A percentile compares a stretch with the other conserved stretches of the same genome.
These are phyloP conservation scores for Scytalidium sp. DNA, from an alignment of 2,329 filamentous ascomycete species.

Conservation along the genomic window DNA sequence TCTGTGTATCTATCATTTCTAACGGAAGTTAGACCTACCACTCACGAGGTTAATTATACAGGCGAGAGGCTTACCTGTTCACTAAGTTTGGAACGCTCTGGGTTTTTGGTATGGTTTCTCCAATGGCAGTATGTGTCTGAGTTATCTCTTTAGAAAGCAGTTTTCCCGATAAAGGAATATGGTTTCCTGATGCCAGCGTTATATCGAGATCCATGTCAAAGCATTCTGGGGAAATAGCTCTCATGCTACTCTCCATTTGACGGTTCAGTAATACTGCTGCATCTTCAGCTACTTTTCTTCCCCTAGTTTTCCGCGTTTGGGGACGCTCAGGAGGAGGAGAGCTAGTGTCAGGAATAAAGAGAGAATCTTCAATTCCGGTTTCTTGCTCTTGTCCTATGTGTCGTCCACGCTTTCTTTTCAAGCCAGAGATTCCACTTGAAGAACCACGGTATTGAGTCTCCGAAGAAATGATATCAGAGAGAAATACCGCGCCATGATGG, in stretches of 20 bases:
- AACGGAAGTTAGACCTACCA: neutral
- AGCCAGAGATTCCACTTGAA: neutral
- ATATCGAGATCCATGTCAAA: no score
- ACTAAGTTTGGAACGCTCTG: neutral
- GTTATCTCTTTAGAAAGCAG: no score
- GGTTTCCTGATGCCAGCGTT: no score
- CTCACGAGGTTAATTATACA: neutral
- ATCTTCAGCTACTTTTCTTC: neutral
- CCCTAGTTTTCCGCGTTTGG: neutral
- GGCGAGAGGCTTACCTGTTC: neutral
- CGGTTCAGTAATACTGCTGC: neutral
- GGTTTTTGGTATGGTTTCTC: neutral
- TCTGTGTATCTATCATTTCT: neutral
- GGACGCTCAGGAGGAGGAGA: neutral
- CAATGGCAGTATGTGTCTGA: no score
- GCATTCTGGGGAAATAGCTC: no score
- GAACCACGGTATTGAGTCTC: neutral
- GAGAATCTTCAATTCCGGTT: no score
- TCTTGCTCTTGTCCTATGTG: neutral
- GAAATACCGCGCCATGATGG: neutral
- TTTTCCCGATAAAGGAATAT: no score
- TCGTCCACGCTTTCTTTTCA: neutral
- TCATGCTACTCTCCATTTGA: neutral
- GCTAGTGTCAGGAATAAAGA: no score
- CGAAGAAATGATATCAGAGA: neutral